A percentile compares a stretch with the other conserved stretches of the same genome.
Evolutionary conservation across 148 eudicot species (phyloP).

Genomic region (Dysphania ambrosioides): DNA sequence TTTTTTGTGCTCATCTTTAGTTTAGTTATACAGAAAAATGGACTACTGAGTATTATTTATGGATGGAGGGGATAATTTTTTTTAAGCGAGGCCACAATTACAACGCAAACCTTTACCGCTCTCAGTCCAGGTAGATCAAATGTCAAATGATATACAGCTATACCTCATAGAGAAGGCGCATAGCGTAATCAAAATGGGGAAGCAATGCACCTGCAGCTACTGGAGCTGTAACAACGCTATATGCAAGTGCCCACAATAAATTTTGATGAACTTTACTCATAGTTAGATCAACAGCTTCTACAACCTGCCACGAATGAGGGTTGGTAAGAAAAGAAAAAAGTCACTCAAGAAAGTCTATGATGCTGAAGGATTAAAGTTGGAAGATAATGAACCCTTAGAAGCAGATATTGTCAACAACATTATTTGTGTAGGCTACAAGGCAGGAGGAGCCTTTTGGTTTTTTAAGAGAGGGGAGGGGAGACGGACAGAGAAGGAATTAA

Average conservation of each 20-base stretch:
- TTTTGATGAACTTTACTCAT: conserved; percentile 90
- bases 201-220: conserved; percentile 87
- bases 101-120: neutral
- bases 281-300: conserved; percentile 81
- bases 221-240: conserved; percentile 76
- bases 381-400: neutral
- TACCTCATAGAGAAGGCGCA: conserved; percentile 97
- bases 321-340: conserved; percentile 5
- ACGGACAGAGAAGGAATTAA: neutral
- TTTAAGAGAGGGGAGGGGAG: neutral
- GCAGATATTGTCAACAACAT: neutral
- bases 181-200: conserved; percentile 91
- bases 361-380: neutral
- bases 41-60: too few relatives aligned
- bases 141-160: conserved; percentile 17
- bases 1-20: too few relatives aligned
- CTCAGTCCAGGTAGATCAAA: neutral
- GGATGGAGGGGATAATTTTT: too few relatives aligned
- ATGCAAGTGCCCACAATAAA: conserved; percentile 86
- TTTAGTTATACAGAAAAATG: too few relatives aligned
- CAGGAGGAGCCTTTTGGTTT: neutral
- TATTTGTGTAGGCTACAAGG: neutral
- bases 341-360: neutral
- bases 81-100: neutral
- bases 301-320: conserved; percentile 48